Percentiles rank a stretch among this genome's conserved stretches.
Evolutionary conservation across 2,329 filamentous ascomycete genomes (phyloP).

Genomic region (Orbilia blumenaviensis): DNA sequence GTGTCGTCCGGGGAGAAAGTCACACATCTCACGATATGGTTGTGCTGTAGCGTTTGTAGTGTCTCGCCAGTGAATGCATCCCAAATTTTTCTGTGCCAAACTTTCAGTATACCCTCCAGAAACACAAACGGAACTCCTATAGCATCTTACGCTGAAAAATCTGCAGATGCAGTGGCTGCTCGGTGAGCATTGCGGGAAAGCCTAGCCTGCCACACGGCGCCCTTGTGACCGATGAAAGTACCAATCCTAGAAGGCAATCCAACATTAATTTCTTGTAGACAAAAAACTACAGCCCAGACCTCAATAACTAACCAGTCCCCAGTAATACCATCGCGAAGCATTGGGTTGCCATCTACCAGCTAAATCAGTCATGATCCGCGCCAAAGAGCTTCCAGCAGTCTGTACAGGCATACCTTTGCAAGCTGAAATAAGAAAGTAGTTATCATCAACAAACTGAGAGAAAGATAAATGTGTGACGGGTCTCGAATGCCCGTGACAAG

Average conservation of each 20-base stretch:
- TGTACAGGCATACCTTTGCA: constrained; percentile 74
- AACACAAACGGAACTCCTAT: background rate
- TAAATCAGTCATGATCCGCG: background rate
- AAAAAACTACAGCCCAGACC: background rate
- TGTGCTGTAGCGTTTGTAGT: constrained; percentile 84
- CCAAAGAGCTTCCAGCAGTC: background rate
- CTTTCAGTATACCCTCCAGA: constrained; percentile 58
- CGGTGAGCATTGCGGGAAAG: constrained; percentile 86
- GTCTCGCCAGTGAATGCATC: constrained; percentile 94
- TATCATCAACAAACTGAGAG: constrained; percentile 80
- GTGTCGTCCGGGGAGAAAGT: constrained; percentile 85
- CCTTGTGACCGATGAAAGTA: constrained; percentile 97
- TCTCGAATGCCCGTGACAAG: constrained; percentile 92
- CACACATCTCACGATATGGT: constrained; percentile 93
- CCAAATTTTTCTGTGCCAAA: constrained; percentile 82
- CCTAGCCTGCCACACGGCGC: constrained; percentile 94
- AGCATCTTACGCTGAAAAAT: constrained; percentile 84
- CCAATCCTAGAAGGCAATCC: constrained; percentile 72
- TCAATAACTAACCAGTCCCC: constrained; percentile 77
- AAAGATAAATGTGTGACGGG: constrained; percentile 92
- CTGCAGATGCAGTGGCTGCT: constrained; percentile 91
- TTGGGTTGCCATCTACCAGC: constrained; percentile 86
- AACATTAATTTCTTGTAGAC: constrained; percentile 30
- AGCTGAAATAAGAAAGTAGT: constrained; percentile 91
- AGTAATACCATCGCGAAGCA: constrained; percentile 94